phyloP scores from a whole-genome alignment of 2,329 filamentous ascomycete species.

The Alternaria novae-zelandiae region DNA sequence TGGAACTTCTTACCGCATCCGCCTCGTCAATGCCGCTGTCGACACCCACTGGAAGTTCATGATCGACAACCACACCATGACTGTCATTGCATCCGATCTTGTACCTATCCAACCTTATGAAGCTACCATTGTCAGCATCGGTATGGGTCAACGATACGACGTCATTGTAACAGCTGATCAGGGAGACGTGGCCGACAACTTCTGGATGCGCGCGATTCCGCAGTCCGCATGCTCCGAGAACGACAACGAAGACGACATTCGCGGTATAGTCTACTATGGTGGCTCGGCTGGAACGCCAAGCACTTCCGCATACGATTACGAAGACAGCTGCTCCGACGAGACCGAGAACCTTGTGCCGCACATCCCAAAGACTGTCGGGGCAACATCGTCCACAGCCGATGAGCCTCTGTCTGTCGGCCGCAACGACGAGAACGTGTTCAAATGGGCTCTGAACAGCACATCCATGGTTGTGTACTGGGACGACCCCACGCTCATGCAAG shows the following conservation, averaged over 20 bases:
- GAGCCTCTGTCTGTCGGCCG: conserved; percentile 41
- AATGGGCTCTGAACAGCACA: conserved; percentile 51
- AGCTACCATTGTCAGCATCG: conserved; percentile 48
- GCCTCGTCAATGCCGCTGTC: conserved; percentile 52
- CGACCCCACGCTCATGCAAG: conserved; percentile 48
- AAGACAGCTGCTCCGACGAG: conserved; percentile 49
- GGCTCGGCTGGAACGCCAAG: conserved; percentile 35
- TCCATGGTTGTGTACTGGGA: conserved; percentile 49
- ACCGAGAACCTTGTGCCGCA: conserved; percentile 32
- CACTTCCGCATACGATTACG: conserved; percentile 43
- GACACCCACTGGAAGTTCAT: conserved; percentile 52
- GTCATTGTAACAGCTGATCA: conserved; percentile 43
- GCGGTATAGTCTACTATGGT: conserved; percentile 49
- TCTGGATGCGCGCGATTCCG: conserved; percentile 48
- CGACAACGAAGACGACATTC: conserved; percentile 41
- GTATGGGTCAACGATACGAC: conserved; percentile 52
- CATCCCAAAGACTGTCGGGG: conserved; percentile 43
- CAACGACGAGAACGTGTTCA: conserved; percentile 46
- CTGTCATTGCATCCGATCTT: conserved; percentile 53
- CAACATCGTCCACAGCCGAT: conserved; percentile 11
- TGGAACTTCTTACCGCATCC: conserved; percentile 51
- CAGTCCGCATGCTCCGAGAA: conserved; percentile 49
- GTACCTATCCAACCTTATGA: conserved; percentile 52
- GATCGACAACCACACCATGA: conserved; percentile 54
- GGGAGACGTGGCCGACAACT: conserved; percentile 30